phyloP scores from a whole-genome alignment of 768 basidiomycete species.

The Tricholomella constricta region DNA sequence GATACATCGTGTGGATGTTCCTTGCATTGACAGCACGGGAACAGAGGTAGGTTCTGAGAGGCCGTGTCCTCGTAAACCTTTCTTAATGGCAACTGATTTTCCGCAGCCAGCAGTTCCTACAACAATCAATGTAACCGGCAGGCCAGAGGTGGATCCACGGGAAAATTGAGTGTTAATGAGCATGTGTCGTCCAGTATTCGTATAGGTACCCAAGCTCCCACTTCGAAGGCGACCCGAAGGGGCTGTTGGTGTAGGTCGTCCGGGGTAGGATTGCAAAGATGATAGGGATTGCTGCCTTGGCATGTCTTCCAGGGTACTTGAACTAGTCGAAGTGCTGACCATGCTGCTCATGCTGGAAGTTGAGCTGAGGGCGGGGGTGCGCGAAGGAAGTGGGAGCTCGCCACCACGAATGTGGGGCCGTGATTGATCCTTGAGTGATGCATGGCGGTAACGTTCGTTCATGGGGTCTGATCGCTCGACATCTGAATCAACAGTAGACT shows the following conservation, averaged over 20 bases:
- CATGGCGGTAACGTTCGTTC: constrained; percentile 46
- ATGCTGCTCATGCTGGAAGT: constrained; percentile 40
- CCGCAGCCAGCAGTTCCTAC: constrained; percentile 81
- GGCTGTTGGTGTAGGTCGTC: constrained; percentile 20
- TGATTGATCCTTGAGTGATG: constrained; percentile 50
- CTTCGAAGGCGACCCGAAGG: constrained; percentile 53
- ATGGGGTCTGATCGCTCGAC: constrained; percentile 52
- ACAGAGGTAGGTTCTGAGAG: constrained; percentile 45
- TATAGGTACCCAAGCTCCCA: constrained; percentile 58
- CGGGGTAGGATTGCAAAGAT: constrained; percentile 39
- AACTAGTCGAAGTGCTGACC: constrained; percentile 35
- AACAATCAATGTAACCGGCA: constrained; percentile 68
- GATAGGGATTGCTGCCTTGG: constrained; percentile 39
- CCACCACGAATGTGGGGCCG: constrained; percentile 52
- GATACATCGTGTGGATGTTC: constrained; percentile 44
- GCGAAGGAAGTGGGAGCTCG: constrained; percentile 63
- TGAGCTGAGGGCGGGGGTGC: constrained; percentile 44
- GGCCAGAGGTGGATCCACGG: constrained; percentile 22
- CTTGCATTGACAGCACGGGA: constrained; percentile 31
- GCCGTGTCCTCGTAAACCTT: constrained; percentile 68
- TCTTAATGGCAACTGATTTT: constrained; percentile 80
- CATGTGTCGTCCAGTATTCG: constrained; percentile 34
- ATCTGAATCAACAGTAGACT: constrained; percentile 51
- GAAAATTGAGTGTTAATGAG: constrained; percentile 37
- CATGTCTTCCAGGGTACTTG: constrained; percentile 39